Percentiles rank a stretch among this genome's conserved stretches.
Evolutionary conservation across 352 stramenopile genomes (phyloP).

Genomic region (Lagenidium sp.): DNA sequence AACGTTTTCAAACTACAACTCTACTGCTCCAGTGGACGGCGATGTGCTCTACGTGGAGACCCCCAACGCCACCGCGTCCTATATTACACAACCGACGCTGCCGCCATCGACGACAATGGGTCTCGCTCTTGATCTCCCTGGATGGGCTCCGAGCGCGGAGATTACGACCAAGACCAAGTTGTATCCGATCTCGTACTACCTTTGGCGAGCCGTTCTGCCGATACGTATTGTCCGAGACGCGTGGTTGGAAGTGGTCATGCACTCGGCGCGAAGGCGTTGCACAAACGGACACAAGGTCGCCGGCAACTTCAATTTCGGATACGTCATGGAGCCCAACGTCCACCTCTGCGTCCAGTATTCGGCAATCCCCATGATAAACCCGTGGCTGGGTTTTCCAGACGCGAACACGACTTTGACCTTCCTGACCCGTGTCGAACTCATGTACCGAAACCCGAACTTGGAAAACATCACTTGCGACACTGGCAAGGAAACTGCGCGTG

Average conservation of each 20-base stretch:
- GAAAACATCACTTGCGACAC: no score
- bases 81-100: conserved; percentile 6
- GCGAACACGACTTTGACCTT: background rate
- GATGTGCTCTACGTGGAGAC: conserved; percentile 5
- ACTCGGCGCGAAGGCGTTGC: background rate
- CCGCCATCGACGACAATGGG: background rate
- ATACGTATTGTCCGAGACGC: conserved; percentile 4
- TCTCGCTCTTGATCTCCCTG: background rate
- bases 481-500: background rate
- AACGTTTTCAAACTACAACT: background rate
- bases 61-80: conserved; percentile 2
- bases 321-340: background rate
- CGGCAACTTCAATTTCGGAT: conserved; percentile 7
- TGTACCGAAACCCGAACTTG: no score
- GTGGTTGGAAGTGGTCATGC: background rate
- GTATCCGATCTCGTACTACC: conserved; percentile 8
- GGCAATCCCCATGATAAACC: background rate
- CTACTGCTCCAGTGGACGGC: background rate
- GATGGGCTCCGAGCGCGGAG: background rate
- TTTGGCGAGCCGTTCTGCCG: conserved; percentile 1
- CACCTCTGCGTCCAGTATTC: conserved; percentile 4
- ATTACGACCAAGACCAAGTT: background rate
- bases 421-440: background rate
- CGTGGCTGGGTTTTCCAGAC: background rate
- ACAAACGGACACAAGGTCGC: background rate